Percentiles rank a stretch among this genome's conserved stretches.
These are phyloP conservation scores for Talaromyces borbonicus DNA, from an alignment of 495 filamentous ascomycete genomes.

Conservation along the genomic window DNA sequence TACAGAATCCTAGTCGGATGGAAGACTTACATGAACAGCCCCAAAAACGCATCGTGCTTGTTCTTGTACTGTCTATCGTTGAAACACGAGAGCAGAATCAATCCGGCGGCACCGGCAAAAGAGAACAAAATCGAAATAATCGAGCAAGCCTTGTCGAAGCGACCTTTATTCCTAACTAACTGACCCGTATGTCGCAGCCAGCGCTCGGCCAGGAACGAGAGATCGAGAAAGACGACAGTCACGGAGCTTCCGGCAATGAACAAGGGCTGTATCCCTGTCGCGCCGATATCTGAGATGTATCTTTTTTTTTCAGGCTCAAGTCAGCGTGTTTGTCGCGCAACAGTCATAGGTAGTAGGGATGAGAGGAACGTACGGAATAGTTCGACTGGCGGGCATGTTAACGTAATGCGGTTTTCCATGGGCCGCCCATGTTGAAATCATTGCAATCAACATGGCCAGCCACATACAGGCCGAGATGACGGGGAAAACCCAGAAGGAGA, in stretches of 20 bases:
- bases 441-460: conserved; percentile 61
- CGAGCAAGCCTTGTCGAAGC: conserved; percentile 59
- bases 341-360: conserved; percentile 2
- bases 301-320: conserved; percentile 10
- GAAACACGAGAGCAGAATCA: conserved; percentile 78
- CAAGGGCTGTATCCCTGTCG: conserved; percentile 63
- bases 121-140: conserved; percentile 61
- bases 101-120: conserved; percentile 61
- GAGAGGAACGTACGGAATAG: conserved; percentile 54
- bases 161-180: conserved; percentile 57
- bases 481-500: conserved; percentile 67
- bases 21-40: conserved; percentile 63
- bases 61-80: conserved; percentile 58
- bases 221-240: conserved; percentile 75
- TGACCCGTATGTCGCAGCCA: conserved; percentile 71
- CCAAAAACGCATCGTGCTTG: conserved; percentile 68
- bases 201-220: conserved; percentile 70
- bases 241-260: conserved; percentile 75
- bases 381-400: conserved; percentile 55
- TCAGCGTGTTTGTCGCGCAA: not conserved
- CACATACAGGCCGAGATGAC: conserved; percentile 71
- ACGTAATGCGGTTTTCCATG: conserved; percentile 50
- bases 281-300: conserved; percentile 75
- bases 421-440: conserved; percentile 61
- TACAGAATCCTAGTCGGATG: not conserved